Conservation (phyloP, 2,329 filamentous ascomycete genomes). For the Teratosphaeria zuluensis region DNA sequence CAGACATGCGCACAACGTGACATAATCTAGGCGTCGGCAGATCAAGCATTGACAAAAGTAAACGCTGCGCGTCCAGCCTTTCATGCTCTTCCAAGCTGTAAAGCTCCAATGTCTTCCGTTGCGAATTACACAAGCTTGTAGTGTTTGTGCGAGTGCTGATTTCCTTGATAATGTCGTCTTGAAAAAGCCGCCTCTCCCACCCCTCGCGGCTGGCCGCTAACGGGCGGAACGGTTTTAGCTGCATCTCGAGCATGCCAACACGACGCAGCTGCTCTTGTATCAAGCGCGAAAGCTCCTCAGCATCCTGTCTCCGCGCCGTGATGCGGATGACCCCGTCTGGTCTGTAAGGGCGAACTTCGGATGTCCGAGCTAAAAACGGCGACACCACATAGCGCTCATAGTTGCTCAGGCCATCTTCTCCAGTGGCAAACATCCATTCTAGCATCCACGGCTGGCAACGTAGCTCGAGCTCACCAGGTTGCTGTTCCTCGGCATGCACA, state of each 20-base stretch:
- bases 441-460: constrained; percentile 19
- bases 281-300: constrained; percentile 17
- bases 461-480: constrained; percentile 20
- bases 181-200: constrained; percentile 4
- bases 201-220: neutral
- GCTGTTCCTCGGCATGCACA: constrained; percentile 14
- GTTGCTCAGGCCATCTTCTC: constrained; percentile 5
- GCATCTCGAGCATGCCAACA: constrained; percentile 7
- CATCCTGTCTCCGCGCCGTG: constrained; percentile 20
- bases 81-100: constrained; percentile 4
- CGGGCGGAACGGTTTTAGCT: constrained; percentile 8
- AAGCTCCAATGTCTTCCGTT: constrained; percentile 5
- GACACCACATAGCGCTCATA: constrained; percentile 14
- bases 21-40: neutral
- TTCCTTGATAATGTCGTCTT: constrained; percentile 9
- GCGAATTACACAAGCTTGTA: constrained; percentile 4
- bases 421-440: constrained; percentile 17
- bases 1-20: neutral
- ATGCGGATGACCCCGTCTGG: constrained; percentile 19
- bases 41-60: constrained; percentile 10
- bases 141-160: constrained; percentile 12
- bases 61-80: constrained; percentile 7
- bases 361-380: constrained; percentile 10
- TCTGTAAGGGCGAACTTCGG: constrained; percentile 12
- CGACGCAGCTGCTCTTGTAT: constrained; percentile 12